Percentiles rank a stretch among this genome's conserved stretches.
Evolutionary conservation across 1,139 yeast genomes (phyloP).

Genomic region (Blastobotrys raffinosifermentans): DNA sequence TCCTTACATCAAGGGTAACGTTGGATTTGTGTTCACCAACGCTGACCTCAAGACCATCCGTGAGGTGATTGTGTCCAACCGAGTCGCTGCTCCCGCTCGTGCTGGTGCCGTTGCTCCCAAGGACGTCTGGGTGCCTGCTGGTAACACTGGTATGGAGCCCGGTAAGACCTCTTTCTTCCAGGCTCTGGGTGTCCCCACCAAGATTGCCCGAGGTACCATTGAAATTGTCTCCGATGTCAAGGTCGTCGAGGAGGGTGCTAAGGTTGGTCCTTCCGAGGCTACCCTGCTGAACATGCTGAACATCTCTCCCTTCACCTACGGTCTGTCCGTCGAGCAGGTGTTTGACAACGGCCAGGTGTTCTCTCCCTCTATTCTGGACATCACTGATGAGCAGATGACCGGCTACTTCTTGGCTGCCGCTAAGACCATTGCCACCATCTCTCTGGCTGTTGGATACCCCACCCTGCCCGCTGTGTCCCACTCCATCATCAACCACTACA

Average conservation of each 20-base stretch:
- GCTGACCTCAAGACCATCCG: constrained; percentile 86
- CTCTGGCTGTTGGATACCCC: constrained; percentile 98
- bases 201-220: constrained; percentile 99
- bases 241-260: constrained; percentile 79
- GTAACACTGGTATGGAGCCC: constrained; percentile 99
- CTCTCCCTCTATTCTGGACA: constrained; percentile 95
- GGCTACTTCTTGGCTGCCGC: constrained; percentile 90
- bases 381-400: constrained; percentile 95
- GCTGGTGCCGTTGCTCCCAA: constrained; percentile 99
- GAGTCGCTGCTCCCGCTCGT: constrained; percentile 99
- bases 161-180: constrained; percentile 99
- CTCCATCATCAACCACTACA: constrained; percentile 98
- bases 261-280: constrained; percentile 99
- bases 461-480: constrained; percentile 99
- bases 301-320: constrained; percentile 99
- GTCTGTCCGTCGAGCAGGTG: constrained; percentile 94
- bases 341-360: constrained; percentile 98
- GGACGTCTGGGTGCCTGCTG: constrained; percentile 97
- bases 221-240: constrained; percentile 96
- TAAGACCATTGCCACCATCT: constrained; percentile 89
- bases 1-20: constrained; percentile 95
- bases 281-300: constrained; percentile 97
- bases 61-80: constrained; percentile 81
- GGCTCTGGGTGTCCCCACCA: constrained; percentile 99
- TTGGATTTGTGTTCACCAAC: constrained; percentile 99